Percentiles rank a stretch among this genome's conserved stretches.
phyloP scores from a whole-genome alignment of 257 asterid genomes.

The Solanum okadae region DNA sequence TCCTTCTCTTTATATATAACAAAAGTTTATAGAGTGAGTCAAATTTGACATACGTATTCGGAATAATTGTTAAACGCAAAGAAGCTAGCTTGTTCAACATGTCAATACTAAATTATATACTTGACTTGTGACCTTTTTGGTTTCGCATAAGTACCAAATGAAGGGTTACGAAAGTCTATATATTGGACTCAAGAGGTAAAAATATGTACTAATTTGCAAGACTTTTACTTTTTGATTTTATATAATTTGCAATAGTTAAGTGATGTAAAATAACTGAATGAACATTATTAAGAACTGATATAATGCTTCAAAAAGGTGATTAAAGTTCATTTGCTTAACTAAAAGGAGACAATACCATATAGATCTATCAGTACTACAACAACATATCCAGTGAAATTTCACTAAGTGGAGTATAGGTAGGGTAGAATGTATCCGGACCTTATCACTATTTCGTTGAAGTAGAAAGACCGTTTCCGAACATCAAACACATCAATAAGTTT shows the following conservation, averaged over 20 bases:
- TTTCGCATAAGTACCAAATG: background rate
- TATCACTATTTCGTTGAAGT: background rate
- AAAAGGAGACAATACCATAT: background rate
- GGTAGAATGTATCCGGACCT: rapidly evolving
- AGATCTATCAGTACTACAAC: background rate
- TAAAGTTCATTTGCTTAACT: background rate
- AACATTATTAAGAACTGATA: background rate
- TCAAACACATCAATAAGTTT: background rate
- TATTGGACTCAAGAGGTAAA: background rate
- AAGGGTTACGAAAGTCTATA: background rate
- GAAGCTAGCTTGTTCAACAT: background rate
- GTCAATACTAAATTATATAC: background rate
- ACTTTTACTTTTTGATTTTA: background rate
- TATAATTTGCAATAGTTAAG: background rate
- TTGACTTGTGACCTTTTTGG: background rate
- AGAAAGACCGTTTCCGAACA: no score
- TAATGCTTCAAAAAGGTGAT: background rate
- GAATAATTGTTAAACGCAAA: background rate
- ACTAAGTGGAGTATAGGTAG: no score
- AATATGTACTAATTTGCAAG: background rate
- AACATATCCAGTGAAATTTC: background rate
- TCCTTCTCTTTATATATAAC: background rate
- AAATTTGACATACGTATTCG: background rate
- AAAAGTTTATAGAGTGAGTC: background rate
- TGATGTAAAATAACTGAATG: background rate